These are phyloP conservation scores for Suhomyces maxii DNA, from an alignment of 1,139 yeast genomes.

Conservation along the genomic window DNA sequence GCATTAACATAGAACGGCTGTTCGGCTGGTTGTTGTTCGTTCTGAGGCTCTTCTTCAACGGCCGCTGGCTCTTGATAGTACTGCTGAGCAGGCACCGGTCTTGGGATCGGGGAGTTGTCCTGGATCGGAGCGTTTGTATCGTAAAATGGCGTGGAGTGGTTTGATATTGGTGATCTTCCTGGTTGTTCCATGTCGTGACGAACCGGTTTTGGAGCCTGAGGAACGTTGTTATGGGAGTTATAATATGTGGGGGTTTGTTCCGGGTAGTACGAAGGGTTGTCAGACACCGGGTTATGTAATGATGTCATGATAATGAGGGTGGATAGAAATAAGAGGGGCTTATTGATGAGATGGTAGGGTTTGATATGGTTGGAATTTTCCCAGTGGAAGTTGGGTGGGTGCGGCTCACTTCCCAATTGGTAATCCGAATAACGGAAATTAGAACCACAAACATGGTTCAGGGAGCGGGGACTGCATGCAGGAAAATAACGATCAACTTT, in stretches of 20 bases:
- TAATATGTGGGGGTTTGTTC: slow-evolving; percentile 29
- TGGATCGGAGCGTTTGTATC: slow-evolving; percentile 11
- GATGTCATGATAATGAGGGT: slow-evolving; percentile 27
- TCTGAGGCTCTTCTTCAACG: slow-evolving; percentile 6
- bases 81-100: slow-evolving; percentile 11
- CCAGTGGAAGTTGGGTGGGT: neutral
- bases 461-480: neutral
- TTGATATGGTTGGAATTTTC: neutral
- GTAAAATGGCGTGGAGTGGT: slow-evolving; percentile 16
- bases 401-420: neutral
- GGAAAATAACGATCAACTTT: neutral
- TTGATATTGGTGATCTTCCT: slow-evolving; percentile 14
- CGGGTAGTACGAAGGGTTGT: slow-evolving; percentile 28
- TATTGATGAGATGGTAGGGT: neutral
- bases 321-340: neutral
- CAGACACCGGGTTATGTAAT: slow-evolving; percentile 34
- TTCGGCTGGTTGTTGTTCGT: slow-evolving; percentile 41
- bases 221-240: slow-evolving; percentile 19
- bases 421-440: slow-evolving; percentile 2
- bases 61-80: slow-evolving; percentile 11
- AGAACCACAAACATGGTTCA: neutral
- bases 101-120: slow-evolving; percentile 2
- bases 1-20: slow-evolving; percentile 98
- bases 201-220: slow-evolving; percentile 8
- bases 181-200: slow-evolving; percentile 2